These are phyloP conservation scores for Sicyos baderoa DNA, from an alignment of 306 rosid species.

Conservation along the genomic window DNA sequence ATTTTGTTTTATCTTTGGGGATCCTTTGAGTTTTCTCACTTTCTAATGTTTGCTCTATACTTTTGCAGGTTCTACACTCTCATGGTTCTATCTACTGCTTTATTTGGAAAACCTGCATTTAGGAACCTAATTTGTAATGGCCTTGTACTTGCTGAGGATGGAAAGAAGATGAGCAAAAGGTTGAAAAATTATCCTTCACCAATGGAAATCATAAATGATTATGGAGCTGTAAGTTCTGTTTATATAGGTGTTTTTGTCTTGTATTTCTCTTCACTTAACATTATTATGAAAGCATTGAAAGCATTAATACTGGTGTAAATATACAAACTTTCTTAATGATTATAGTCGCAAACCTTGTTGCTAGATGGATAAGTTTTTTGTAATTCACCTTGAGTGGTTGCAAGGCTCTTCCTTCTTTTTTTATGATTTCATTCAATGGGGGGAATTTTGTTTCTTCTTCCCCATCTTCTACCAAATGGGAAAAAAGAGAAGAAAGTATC, in stretches of 20 bases:
- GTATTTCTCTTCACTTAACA: neutral
- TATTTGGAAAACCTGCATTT: slow-evolving; percentile 90
- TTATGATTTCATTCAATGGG: neutral
- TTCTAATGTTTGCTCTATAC: slow-evolving; percentile 20
- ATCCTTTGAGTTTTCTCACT: neutral
- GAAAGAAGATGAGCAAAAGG: slow-evolving; percentile 97
- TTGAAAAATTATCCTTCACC: slow-evolving; percentile 89
- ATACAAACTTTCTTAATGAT: neutral
- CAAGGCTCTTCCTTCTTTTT: slow-evolving; percentile 2
- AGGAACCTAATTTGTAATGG: slow-evolving; percentile 95
- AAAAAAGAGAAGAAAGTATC: neutral
- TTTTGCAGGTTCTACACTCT: slow-evolving; percentile 89
- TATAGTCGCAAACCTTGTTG: neutral
- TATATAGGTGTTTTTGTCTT: neutral
- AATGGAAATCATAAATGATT: slow-evolving; percentile 67
- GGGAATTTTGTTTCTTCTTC: neutral
- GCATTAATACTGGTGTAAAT: neutral
- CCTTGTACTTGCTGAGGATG: slow-evolving; percentile 93
- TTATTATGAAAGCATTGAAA: neutral
- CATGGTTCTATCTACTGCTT: slow-evolving; percentile 87
- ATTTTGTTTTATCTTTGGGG: slow-evolving; percentile 7
- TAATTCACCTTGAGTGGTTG: neutral
- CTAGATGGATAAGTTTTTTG: neutral
- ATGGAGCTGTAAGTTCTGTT: slow-evolving; percentile 67
- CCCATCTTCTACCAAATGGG: neutral